These are phyloP conservation scores for Alternaria ethzedia DNA, from an alignment of 2,329 filamentous ascomycete genomes.

Conservation along the genomic window DNA sequence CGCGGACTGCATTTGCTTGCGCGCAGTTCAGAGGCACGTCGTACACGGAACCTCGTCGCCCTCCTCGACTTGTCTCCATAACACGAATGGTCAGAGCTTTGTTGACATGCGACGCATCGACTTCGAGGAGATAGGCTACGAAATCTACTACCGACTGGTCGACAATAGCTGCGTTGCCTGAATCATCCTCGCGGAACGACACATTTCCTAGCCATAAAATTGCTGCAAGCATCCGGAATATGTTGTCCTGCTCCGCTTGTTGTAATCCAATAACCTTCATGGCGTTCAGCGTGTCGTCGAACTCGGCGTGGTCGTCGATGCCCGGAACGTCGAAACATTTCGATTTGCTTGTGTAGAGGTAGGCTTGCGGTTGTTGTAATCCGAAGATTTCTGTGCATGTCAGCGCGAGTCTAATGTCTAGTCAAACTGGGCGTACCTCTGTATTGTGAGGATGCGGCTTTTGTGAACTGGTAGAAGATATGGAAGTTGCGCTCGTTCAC, in stretches of 20 bases:
- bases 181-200: conserved; percentile 86
- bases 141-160: conserved; percentile 95
- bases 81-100: conserved; percentile 89
- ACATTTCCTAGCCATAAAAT: conserved; percentile 96
- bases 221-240: conserved; percentile 92
- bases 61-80: conserved; percentile 73
- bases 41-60: conserved; percentile 70
- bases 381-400: conserved; percentile 72
- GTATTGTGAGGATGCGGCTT: conserved; percentile 87
- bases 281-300: conserved; percentile 85
- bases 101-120: conserved; percentile 78
- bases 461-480: conserved; percentile 99
- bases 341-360: conserved; percentile 90
- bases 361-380: conserved; percentile 88
- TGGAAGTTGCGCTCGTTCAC: conserved; percentile 97
- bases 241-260: conserved; percentile 89
- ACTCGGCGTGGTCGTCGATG: conserved; percentile 90
- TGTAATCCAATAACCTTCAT: conserved; percentile 93
- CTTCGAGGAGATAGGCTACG: conserved; percentile 90
- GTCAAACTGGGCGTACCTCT: conserved; percentile 56
- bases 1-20: conserved; percentile 84
- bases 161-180: conserved; percentile 82
- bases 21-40: conserved; percentile 83
- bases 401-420: conserved; percentile 9
- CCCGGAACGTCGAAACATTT: conserved; percentile 95